A percentile compares a stretch with the other conserved stretches of the same genome.
Conservation (phyloP, 2,329 filamentous ascomycete species). For the Colletotrichum camelliae region DNA sequence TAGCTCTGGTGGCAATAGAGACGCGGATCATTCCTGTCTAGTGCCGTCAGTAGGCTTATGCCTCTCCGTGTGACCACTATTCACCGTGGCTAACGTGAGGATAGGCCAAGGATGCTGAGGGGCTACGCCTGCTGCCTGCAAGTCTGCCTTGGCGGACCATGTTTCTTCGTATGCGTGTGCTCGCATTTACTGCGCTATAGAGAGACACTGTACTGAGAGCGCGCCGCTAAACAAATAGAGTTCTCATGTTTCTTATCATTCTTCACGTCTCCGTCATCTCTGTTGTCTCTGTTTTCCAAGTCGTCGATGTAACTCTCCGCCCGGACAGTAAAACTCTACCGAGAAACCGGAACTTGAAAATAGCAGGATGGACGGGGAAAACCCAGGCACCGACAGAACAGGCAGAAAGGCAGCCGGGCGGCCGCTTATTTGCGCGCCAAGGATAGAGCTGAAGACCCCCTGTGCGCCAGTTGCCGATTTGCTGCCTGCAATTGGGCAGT, state of each 20-base stretch:
- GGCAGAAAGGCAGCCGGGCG: background rate
- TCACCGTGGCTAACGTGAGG: background rate
- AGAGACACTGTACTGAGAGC: background rate
- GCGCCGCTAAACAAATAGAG: background rate
- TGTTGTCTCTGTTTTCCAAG: background rate
- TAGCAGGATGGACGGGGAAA: background rate
- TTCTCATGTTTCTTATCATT: background rate
- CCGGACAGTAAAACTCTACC: background rate
- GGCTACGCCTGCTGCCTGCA: background rate
- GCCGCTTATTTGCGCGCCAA: background rate
- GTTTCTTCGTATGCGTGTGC: too few relatives aligned
- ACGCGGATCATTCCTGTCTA: background rate
- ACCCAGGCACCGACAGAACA: background rate
- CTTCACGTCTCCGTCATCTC: background rate
- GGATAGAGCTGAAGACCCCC: background rate
- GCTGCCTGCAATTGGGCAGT: background rate
- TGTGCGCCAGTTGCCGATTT: background rate
- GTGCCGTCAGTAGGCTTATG: background rate
- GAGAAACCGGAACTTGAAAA: background rate
- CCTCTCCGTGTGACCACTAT: background rate
- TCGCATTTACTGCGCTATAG: background rate
- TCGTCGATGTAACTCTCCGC: background rate
- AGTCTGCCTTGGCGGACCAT: background rate
- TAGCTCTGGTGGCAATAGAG: background rate
- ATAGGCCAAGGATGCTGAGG: background rate